Evolutionary conservation across 139 green algal species (phyloP).

Genomic region (Edaphochlamys debaryana): DNA sequence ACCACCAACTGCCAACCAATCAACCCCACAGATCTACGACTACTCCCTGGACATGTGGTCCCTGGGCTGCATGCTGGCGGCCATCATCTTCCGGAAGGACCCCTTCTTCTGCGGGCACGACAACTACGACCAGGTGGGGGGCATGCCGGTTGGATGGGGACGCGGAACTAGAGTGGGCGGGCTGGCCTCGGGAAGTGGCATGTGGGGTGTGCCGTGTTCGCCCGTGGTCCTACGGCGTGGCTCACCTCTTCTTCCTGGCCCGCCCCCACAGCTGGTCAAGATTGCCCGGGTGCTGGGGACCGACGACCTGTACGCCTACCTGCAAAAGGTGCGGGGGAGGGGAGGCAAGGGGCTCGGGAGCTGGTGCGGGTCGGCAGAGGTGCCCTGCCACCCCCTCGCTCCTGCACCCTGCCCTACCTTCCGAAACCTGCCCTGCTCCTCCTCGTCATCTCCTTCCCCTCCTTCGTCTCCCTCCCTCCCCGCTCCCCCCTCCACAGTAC

Average conservation of each 20-base stretch:
- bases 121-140: constrained; percentile 90
- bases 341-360: no score
- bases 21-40: constrained; percentile 99
- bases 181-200: no score
- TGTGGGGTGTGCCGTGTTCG: no score
- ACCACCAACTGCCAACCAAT: no score
- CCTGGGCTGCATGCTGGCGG: constrained; percentile 84
- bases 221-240: no score
- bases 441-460: neutral
- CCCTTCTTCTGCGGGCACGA: constrained; percentile 99
- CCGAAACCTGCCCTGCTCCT: no score
- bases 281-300: constrained; percentile 91
- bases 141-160: no score
- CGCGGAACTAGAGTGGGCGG: no score
- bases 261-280: constrained; percentile 86
- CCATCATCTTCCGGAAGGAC: constrained; percentile 45
- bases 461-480: neutral
- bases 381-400: neutral
- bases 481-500: constrained; percentile 73
- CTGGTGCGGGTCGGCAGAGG: no score
- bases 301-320: constrained; percentile 41
- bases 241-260: no score
- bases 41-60: constrained; percentile 98
- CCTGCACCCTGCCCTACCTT: neutral
- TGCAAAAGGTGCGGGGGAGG: constrained; percentile 23